Percentiles rank a stretch among this genome's conserved stretches.
Evolutionary conservation across 306 rosid genomes (phyloP).

Genomic region (Lathyrus tuberosus): DNA sequence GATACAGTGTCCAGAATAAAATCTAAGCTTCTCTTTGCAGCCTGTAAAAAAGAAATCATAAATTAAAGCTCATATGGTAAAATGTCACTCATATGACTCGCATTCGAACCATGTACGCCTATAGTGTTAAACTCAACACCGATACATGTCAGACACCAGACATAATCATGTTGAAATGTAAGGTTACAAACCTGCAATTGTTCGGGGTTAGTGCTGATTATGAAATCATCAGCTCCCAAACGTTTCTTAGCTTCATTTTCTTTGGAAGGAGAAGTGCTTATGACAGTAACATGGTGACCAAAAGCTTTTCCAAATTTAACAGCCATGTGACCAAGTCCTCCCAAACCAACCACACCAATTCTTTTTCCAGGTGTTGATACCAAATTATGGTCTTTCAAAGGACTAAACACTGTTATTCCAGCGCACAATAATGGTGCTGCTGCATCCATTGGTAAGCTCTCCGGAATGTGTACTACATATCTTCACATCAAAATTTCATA

Average conservation of each 20-base stretch:
- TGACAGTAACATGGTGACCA: conserved; percentile 80
- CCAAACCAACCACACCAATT: conserved; percentile 73
- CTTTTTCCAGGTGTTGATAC: conserved; percentile 46
- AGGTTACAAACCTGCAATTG: conserved; percentile 52
- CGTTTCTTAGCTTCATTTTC: conserved; percentile 57
- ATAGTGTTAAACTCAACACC: too few relatives aligned
- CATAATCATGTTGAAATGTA: too few relatives aligned
- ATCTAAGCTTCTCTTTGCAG: conserved; percentile 47
- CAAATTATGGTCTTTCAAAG: conserved; percentile 61
- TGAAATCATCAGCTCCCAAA: conserved; percentile 70
- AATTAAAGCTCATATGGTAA: too few relatives aligned
- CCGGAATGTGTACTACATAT: conserved; percentile 72
- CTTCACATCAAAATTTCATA: conserved; percentile 41
- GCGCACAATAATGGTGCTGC: conserved; percentile 77
- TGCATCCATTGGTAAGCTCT: conserved; percentile 61
- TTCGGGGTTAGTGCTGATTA: conserved; percentile 55
- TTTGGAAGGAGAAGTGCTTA: conserved; percentile 74
- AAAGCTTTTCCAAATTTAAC: conserved; percentile 79
- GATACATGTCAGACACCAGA: too few relatives aligned
- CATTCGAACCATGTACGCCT: too few relatives aligned
- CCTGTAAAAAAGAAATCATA: conserved; percentile 25
- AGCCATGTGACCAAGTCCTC: conserved; percentile 78
- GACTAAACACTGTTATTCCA: conserved; percentile 68
- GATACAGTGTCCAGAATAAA: conserved; percentile 71
- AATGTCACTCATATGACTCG: too few relatives aligned